A percentile compares a stretch with the other conserved stretches of the same genome.
These are phyloP conservation scores for Podosphaera leucotricha DNA, from an alignment of 2,329 filamentous ascomycete genomes.

Conservation along the genomic window DNA sequence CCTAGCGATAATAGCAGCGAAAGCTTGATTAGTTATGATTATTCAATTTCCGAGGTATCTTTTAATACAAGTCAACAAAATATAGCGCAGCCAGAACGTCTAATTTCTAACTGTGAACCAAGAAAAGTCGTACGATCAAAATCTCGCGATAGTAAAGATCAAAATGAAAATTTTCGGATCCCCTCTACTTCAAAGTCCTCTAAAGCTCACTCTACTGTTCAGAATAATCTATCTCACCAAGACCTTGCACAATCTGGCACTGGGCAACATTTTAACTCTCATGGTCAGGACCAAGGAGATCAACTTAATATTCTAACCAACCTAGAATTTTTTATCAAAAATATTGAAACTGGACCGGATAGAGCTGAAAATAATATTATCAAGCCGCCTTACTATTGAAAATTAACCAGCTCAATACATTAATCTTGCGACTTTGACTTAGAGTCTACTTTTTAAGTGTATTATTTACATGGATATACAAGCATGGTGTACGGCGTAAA, in stretches of 20 bases:
- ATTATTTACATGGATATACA: not conserved
- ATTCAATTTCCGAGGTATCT: conserved; percentile 41
- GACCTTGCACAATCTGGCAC: not conserved
- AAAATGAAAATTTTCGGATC: conserved; percentile 12
- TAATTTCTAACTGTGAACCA: conserved; percentile 10
- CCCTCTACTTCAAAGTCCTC: conserved; percentile 13
- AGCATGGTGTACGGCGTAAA: conserved; percentile 1
- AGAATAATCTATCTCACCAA: conserved; percentile 9
- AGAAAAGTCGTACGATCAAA: conserved; percentile 11
- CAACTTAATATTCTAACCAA: conserved; percentile 6
- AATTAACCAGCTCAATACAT: not conserved
- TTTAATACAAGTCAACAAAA: conserved; percentile 21
- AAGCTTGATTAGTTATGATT: conserved; percentile 48
- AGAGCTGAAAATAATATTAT: conserved; percentile 9
- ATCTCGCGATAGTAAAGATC: conserved; percentile 13
- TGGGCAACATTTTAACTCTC: not conserved
- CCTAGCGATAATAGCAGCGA: conserved; percentile 34
- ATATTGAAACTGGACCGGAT: conserved; percentile 11
- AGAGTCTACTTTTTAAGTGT: not conserved
- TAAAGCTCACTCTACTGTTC: conserved; percentile 5
- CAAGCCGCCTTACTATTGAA: conserved; percentile 13
- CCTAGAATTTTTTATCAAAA: conserved; percentile 13
- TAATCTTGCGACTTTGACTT: not conserved
- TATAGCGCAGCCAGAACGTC: conserved; percentile 8
- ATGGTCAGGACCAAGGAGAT: conserved; percentile 4